phyloP scores from a whole-genome alignment of 805 yeast genomes.

The Yamadazyma philogaea region DNA sequence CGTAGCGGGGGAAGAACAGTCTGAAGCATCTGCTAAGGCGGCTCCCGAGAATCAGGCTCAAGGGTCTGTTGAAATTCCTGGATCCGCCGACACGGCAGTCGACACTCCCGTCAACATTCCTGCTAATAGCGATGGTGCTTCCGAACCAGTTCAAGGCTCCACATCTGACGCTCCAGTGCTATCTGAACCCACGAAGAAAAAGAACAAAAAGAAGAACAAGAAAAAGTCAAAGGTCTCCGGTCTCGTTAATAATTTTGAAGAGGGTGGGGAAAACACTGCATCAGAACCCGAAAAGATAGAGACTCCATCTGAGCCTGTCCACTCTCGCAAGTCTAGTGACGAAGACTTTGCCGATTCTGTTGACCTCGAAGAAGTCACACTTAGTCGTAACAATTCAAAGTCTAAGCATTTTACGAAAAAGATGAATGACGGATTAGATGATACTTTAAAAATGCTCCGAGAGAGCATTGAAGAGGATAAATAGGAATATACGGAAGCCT shows the following conservation, averaged over 20 bases:
- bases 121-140: not conserved
- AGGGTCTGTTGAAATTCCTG: not conserved
- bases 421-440: slow-evolving; percentile 32
- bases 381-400: slow-evolving; percentile 28
- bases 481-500: not conserved
- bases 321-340: slow-evolving; percentile 8
- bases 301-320: not conserved
- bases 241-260: slow-evolving; percentile 6
- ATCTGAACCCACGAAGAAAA: not conserved
- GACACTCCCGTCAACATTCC: not conserved
- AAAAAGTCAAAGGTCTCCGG: slow-evolving; percentile 9
- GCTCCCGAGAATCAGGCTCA: not conserved
- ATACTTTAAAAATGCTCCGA: slow-evolving; percentile 38
- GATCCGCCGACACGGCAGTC: no score
- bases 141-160: not conserved
- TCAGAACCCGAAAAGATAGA: not conserved
- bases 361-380: slow-evolving; percentile 9
- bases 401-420: slow-evolving; percentile 34
- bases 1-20: no score
- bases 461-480: slow-evolving; percentile 29
- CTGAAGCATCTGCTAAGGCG: no score
- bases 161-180: not conserved
- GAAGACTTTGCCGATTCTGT: slow-evolving; percentile 16
- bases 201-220: slow-evolving; percentile 6
- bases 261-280: no score